These are phyloP conservation scores for Scalesia atractyloides DNA, from an alignment of 129 eudicot species.

Conservation along the genomic window DNA sequence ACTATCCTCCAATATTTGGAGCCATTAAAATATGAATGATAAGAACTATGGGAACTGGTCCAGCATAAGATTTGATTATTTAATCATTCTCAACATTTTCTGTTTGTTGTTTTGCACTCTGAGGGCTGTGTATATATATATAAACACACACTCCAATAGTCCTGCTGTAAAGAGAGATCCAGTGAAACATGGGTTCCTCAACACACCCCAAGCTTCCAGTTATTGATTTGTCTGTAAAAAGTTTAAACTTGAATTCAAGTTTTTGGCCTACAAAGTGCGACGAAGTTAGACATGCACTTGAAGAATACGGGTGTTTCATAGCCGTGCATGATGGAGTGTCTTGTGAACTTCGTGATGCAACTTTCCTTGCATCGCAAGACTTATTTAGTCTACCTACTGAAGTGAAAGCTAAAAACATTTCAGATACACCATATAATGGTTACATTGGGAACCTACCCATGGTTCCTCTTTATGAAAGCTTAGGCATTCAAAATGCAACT, in stretches of 20 bases:
- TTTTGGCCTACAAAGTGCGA: conserved; percentile 35
- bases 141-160: too few species aligned
- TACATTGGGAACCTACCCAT: conserved; percentile 31
- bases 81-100: not conserved
- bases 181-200: conserved; percentile 13
- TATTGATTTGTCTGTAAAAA: conserved; percentile 33
- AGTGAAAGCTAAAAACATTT: conserved; percentile 30
- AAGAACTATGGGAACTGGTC: not conserved
- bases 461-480: conserved; percentile 45
- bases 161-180: too few species aligned
- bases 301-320: conserved; percentile 46
- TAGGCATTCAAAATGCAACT: conserved; percentile 40
- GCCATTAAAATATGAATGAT: not conserved
- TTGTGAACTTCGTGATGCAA: conserved; percentile 32
- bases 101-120: not conserved
- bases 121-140: not conserved
- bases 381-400: conserved; percentile 43
- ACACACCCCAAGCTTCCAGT: conserved; percentile 37
- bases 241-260: conserved; percentile 26
- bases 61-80: not conserved
- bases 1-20: not conserved
- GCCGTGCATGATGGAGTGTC: conserved; percentile 35
- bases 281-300: conserved; percentile 40
- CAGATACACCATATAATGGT: conserved; percentile 31
- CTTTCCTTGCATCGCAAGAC: conserved; percentile 31